phyloP scores from a whole-genome alignment of 2,329 filamentous ascomycete species.

The Paecilomyces formosus region DNA sequence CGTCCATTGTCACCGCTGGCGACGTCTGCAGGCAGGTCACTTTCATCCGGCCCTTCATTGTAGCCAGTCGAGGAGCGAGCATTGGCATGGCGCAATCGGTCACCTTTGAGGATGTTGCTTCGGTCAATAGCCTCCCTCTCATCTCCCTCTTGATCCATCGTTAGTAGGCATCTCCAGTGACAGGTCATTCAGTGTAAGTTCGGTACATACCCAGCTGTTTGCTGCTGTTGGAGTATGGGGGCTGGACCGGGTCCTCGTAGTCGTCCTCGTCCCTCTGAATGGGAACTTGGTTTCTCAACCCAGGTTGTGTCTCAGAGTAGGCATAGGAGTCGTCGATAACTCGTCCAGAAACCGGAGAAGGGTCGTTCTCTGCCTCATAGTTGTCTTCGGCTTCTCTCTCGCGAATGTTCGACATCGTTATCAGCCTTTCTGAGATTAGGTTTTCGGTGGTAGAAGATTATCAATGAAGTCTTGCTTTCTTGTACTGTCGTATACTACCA shows the following conservation, averaged over 20 bases:
- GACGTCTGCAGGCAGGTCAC: conserved; percentile 7
- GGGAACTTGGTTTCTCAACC: conserved; percentile 10
- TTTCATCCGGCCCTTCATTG: conserved; percentile 10
- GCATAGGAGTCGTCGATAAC: conserved; percentile 16
- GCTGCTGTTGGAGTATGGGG: conserved; percentile 18
- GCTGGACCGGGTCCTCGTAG: conserved; percentile 21
- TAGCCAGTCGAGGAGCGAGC: conserved; percentile 9
- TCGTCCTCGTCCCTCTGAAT: conserved; percentile 16
- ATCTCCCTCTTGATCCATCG: conserved; percentile 6
- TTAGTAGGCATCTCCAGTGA: not conserved
- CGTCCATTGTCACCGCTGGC: conserved; percentile 1
- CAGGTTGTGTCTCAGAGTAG: conserved; percentile 9
- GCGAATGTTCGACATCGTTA: conserved; percentile 14
- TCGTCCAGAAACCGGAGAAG: conserved; percentile 14
- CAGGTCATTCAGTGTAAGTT: conserved; percentile 46
- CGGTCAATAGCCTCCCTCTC: conserved; percentile 11
- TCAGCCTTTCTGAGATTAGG: not conserved
- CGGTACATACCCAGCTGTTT: conserved; percentile 21
- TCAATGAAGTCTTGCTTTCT: not conserved
- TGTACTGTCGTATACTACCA: not conserved
- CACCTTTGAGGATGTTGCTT: conserved; percentile 9
- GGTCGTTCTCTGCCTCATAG: conserved; percentile 21
- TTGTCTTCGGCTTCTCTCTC: conserved; percentile 20
- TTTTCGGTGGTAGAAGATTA: not conserved
- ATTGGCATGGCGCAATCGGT: conserved; percentile 9